Conservation (phyloP, 306 rosid genomes). For the Citrullus amarus region DNA sequence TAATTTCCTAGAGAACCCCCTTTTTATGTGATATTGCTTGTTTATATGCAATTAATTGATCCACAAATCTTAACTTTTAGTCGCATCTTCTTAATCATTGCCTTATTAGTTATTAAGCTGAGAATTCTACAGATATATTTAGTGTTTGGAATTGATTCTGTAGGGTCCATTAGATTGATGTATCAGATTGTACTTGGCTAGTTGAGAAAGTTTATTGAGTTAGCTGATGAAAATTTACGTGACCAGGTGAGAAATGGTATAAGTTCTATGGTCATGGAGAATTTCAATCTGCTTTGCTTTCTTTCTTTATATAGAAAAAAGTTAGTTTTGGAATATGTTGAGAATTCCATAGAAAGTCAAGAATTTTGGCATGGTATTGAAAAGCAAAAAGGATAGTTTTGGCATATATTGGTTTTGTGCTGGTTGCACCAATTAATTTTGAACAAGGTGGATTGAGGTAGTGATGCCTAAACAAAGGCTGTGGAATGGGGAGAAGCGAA, state of each 20-base stretch:
- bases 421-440: neutral
- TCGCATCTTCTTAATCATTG: neutral
- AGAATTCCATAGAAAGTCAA: neutral
- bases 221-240: neutral
- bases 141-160: neutral
- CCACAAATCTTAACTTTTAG: neutral
- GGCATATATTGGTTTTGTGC: neutral
- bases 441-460: neutral
- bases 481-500: neutral
- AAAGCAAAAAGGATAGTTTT: neutral
- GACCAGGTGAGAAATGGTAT: neutral
- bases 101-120: neutral
- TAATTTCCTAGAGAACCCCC: neutral
- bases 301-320: neutral
- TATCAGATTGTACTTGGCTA: neutral
- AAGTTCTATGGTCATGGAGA: neutral
- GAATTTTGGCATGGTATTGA: neutral
- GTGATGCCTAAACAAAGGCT: neutral
- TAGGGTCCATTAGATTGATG: neutral
- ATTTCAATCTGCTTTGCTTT: neutral
- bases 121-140: neutral
- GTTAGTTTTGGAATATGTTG: neutral
- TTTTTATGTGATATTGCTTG: conserved; percentile 2
- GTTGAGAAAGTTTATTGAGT: neutral
- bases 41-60: neutral